Evolutionary conservation across 2,329 filamentous ascomycete genomes (phyloP).

Genomic region (Diaporthe eres): DNA sequence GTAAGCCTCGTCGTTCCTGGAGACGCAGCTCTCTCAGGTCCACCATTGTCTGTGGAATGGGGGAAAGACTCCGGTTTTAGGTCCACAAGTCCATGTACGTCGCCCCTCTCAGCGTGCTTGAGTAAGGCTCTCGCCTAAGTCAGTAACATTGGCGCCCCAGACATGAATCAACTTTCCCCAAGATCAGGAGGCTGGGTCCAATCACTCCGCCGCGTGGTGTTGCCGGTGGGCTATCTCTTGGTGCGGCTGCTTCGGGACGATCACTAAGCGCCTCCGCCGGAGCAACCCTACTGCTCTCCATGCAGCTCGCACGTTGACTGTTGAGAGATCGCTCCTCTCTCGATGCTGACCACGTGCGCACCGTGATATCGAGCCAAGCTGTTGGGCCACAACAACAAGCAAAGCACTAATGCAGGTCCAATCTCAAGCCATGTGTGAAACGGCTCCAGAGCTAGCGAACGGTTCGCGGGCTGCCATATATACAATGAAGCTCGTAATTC

Average conservation of each 20-base stretch:
- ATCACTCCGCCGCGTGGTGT: background rate
- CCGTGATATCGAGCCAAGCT: background rate
- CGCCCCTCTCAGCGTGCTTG: background rate
- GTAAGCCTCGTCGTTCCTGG: background rate
- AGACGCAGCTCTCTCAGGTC: background rate
- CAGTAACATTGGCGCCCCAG: background rate
- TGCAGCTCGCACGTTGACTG: background rate
- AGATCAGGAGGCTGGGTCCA: background rate
- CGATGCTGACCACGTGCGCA: background rate
- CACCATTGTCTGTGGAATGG: background rate
- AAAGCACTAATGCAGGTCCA: constrained; percentile 2
- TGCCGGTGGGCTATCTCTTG: background rate
- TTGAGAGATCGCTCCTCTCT: background rate
- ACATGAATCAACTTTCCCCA: background rate
- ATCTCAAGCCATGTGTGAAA: background rate
- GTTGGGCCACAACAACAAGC: background rate
- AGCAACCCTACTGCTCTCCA: background rate
- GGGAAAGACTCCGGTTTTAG: background rate
- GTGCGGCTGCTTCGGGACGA: background rate
- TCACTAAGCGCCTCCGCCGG: background rate
- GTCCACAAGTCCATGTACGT: background rate
- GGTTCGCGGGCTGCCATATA: too few relatives aligned
- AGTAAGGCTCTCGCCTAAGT: background rate
- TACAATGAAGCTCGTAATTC: too few relatives aligned
- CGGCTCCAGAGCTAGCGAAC: too few relatives aligned